These are phyloP conservation scores for Cercospora brassicicola DNA, from an alignment of 2,329 filamentous ascomycete genomes.

Conservation along the genomic window DNA sequence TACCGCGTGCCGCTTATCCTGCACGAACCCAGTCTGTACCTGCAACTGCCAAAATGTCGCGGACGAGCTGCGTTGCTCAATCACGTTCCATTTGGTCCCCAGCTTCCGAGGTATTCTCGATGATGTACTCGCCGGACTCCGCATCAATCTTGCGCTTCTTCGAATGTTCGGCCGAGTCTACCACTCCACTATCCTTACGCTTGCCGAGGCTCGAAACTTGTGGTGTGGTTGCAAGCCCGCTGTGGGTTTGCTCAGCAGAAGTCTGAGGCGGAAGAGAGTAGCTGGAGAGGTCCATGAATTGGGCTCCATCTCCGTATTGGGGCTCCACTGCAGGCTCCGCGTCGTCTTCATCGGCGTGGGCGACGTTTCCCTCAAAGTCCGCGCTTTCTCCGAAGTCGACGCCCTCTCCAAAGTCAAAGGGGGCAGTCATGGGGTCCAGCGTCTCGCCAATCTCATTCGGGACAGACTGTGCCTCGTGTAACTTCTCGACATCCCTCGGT, in stretches of 20 bases:
- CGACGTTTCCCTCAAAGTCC: neutral
- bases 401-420: constrained; percentile 16
- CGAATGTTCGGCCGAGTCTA: neutral
- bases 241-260: neutral
- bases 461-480: constrained; percentile 5
- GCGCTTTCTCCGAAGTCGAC: constrained; percentile 11
- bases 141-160: constrained; percentile 14
- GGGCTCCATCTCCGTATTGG: neutral
- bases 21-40: neutral
- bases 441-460: constrained; percentile 7
- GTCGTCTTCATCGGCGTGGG: neutral
- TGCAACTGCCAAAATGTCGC: neutral
- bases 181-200: constrained; percentile 22
- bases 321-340: neutral
- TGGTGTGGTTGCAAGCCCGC: neutral
- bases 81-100: neutral
- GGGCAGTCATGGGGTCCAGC: constrained; percentile 12
- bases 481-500: constrained; percentile 15
- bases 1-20: neutral
- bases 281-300: neutral
- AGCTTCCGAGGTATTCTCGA: neutral
- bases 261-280: neutral
- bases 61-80: neutral
- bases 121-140: constrained; percentile 6
- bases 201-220: constrained; percentile 20